Base-by-base conservation (phyloP, 1,284 basidiomycete genomes). In the Grifola frondosa region DNA sequence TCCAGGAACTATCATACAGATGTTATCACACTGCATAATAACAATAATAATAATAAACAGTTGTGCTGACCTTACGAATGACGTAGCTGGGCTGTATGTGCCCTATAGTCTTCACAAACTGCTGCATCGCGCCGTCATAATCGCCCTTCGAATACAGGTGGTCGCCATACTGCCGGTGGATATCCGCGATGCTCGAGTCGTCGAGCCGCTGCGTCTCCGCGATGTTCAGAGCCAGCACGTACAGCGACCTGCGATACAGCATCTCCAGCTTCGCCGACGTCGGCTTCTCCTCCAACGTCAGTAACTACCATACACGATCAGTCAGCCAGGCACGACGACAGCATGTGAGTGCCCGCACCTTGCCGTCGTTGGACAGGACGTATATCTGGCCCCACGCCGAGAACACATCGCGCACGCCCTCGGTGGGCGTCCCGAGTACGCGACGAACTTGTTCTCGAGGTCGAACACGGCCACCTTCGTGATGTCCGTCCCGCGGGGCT, bases 71-170 rank as follows among this genome's bases (percentile, higher is more conserved):
- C 77, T 97, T 97, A 53, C 97, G 83, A 48, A 99, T 95, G 16
- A 99, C 92, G 66, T 97, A 97, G 61, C 93, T 97, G 0, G 95
- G 92, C 54, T 94, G 91, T 0, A 97, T 74, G 43, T 82, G 73
- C 0, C 96, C 93, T 20, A 98, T 86, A 0, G 95, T 98, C 63
- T 90, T 81, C 34, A 96, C 73, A 59, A 90, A 99, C 61, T 97
- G 93, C 26, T 80, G 77, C 87, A 97, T 96, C 1, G 95, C 87
- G 5, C 84, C 88, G 50, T 98, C 96, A 57, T 88, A 97, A 59
- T 98, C 93, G 5, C 86, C 87, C 63, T 97, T 97, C 10, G 71
- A 65, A 59, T 99, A 98, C 7, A 98, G 71, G 60, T 94, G 84
- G 59, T 99, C 95, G 2, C 93, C 96, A 61, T 96, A 97, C 45